Evolutionary conservation across 1,139 yeast species (phyloP), one percentile per base, ranked within the genome.

Genomic region (Scheffersomyces titani): DNA sequence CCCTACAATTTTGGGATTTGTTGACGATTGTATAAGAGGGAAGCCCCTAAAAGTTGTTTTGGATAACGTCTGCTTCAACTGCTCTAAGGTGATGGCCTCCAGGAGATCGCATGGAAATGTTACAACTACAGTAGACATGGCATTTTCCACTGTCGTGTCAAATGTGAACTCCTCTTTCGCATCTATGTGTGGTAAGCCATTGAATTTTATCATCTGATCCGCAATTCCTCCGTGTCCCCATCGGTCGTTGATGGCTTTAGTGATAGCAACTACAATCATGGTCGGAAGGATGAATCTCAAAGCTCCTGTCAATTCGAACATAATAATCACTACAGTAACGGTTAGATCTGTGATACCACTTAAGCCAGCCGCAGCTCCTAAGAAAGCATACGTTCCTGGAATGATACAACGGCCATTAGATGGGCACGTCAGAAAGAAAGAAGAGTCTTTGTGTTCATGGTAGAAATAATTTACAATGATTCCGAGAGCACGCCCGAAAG

Each of bases 281-380:
- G 97, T 92, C 1, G 98, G 99, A 36, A 94, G 82, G 53, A 94
- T 90, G 68, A 91, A 93, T 52, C 90, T 85, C 53, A 92, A 78
- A 1, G 98, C 98, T 21, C 98, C 98, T 0, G 98, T 94, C 54
- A 94, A 78, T 71, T 96, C 99, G 74, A 94, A 92, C 94, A 96
- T 90, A 50, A 96, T 89, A 7, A 96, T 94, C 0, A 92, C 99
- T 11, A 94, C 97, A 0, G 98, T 88, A 3, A 94, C 90, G 0
- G 98, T 92, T 61, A 96, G 76, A 64, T 94, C 91, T 0, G 99
- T 94, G 20, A 92, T 92, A 3, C 99, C 99, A 69, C 97, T 88
- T 52, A 96, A 78, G 0, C 97, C 92, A 1, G 98, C 96, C 0
- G 96, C 98, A 0, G 99, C 98, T 1, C 99, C 99, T n/a, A 96